Conservation (phyloP, 495 filamentous ascomycete species). For the Chaetomium fimeti region DNA sequence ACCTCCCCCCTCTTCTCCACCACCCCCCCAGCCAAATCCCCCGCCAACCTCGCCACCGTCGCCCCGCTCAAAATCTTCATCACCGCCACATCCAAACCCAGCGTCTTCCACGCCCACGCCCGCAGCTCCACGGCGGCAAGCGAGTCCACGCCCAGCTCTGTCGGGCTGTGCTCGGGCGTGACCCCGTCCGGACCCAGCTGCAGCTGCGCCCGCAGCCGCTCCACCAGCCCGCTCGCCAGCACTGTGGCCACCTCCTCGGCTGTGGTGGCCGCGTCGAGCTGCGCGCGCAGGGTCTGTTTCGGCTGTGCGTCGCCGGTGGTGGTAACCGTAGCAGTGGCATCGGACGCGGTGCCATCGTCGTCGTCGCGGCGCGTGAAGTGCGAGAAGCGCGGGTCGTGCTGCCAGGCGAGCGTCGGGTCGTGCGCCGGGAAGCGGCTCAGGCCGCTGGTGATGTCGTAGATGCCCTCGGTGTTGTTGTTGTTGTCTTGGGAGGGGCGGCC, state of each 20-base stretch:
- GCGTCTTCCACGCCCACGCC: constrained; percentile 46
- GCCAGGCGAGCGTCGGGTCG: constrained; percentile 32
- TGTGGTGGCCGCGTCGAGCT: constrained; percentile 24
- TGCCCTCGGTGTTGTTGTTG: too few relatives aligned
- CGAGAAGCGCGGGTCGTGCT: constrained; percentile 42
- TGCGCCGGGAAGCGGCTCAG: constrained; percentile 37
- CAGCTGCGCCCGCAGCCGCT: constrained; percentile 34
- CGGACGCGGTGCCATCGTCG: not conserved
- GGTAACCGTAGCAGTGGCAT: too few relatives aligned
- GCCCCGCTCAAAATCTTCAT: constrained; percentile 51
- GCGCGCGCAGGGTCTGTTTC: constrained; percentile 29
- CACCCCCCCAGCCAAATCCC: constrained; percentile 21
- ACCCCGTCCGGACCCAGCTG: constrained; percentile 34
- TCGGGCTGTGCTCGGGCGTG: constrained; percentile 29
- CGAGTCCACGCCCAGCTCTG: constrained; percentile 47
- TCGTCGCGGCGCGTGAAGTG: constrained; percentile 33
- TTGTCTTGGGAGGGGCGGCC: constrained; percentile 29
- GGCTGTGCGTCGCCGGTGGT: too few relatives aligned
- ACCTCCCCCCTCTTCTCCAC: constrained; percentile 1
- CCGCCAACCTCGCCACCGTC: constrained; percentile 37
- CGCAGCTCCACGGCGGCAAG: constrained; percentile 51
- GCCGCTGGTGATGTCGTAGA: constrained; percentile 43
- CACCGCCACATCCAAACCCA: constrained; percentile 49
- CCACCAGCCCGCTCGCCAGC: constrained; percentile 30
- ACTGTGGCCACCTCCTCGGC: constrained; percentile 23